phyloP scores from a whole-genome alignment of 305 asterid species.

The Ilex paraguariensis region DNA sequence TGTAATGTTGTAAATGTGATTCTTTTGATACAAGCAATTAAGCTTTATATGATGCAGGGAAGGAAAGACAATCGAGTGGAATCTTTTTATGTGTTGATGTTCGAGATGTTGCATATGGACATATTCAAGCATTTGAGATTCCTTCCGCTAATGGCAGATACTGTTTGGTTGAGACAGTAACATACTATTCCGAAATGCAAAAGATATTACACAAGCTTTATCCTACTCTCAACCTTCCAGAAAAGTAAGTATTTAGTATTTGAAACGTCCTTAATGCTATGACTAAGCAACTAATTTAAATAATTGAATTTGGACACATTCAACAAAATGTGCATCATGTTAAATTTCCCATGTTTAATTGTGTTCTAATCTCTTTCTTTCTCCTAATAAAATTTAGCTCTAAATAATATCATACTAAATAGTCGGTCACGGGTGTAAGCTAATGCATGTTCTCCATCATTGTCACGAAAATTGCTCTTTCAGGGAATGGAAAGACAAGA shows the following conservation, averaged over 20 bases:
- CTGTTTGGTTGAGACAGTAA: constrained; percentile 31
- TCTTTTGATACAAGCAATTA: no score
- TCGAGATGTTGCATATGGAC: constrained; percentile 45
- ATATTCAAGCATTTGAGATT: constrained; percentile 36
- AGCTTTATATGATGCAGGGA: background rate
- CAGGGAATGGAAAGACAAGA: no score
- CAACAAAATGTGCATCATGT: no score
- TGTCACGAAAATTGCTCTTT: no score
- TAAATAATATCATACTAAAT: no score
- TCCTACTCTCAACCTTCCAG: constrained; percentile 36
- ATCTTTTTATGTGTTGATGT: constrained; percentile 33
- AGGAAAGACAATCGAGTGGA: background rate
- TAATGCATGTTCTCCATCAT: no score
- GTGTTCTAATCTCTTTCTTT: no score
- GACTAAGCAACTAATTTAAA: no score
- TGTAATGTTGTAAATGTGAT: no score
- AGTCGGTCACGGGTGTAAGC: no score
- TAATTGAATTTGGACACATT: no score
- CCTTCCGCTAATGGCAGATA: constrained; percentile 38
- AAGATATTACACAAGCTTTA: constrained; percentile 18
- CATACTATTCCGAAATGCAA: constrained; percentile 22
- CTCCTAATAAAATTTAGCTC: no score
- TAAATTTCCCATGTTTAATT: background rate
- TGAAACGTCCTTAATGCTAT: background rate
- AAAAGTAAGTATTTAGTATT: constrained; percentile 17